Evolutionary conservation across 345 rosid genomes (phyloP).

Genomic region (Syzygium aqueum): DNA sequence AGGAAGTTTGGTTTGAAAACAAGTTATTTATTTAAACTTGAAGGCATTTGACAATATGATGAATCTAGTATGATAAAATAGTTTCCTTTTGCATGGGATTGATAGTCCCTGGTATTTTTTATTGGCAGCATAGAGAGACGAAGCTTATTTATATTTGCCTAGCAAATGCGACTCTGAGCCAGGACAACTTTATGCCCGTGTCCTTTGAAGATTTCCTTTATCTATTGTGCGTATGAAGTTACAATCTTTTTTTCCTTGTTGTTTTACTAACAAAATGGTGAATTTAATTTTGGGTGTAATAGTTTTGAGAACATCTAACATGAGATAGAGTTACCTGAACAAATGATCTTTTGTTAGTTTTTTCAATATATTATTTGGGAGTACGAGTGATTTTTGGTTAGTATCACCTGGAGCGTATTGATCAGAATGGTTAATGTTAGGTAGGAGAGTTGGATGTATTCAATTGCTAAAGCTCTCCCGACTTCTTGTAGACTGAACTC

Average conservation of each 20-base stretch:
- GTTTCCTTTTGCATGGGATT: neutral
- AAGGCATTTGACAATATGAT: neutral
- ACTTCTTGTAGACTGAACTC: no score
- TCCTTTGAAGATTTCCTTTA: neutral
- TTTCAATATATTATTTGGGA: neutral
- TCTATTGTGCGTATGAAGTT: neutral
- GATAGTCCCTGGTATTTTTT: neutral
- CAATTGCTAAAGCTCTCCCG: neutral
- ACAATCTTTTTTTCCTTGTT: neutral
- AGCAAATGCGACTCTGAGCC: neutral
- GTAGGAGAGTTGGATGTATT: neutral
- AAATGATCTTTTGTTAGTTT: neutral
- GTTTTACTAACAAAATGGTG: neutral
- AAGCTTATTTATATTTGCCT: neutral
- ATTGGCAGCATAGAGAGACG: neutral
- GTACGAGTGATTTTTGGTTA: neutral
- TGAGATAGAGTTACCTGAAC: neutral
- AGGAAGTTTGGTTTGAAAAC: neutral
- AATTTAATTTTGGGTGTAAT: neutral
- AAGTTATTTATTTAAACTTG: neutral
- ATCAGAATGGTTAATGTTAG: neutral
- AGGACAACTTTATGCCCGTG: neutral
- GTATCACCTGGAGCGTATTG: neutral
- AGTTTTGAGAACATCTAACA: neutral
- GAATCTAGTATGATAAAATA: neutral